Base-by-base conservation (phyloP, 140 eudicot genomes). In the Cichorium intybus region DNA sequence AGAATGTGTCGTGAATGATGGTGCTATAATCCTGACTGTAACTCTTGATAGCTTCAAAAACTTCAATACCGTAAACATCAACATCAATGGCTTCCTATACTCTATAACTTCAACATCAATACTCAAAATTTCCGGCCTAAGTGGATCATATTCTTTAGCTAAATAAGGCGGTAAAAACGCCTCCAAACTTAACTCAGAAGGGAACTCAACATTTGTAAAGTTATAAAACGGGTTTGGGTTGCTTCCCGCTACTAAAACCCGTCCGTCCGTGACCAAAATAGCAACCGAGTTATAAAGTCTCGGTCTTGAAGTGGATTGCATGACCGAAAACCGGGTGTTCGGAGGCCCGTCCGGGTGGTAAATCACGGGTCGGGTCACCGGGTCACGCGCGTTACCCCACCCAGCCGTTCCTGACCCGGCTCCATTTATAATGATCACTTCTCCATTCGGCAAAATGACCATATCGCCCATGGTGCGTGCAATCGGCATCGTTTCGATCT, bases 381-480 rank as follows among this genome's bases (percentile, higher is more conserved):
- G 94, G 21, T 75, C 77, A 24, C 83, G 72, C 0, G 86, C 95
- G 24, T 66, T 72, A 53, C 78, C 82, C 95, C 95, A 84, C 5
- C 97, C 97, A 1, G 95, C 95, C 5, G 82, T 68, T 2, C 95
- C 97, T 0, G 73, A 65, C 34, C 74, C 83, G 11, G 95, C 97
- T 14, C 97, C 97, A n/a, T 90, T 90, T 33, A 87, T 76, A 2
- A 90, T 78, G 7, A 90, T 37, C 23, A 90, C 75, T 6, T 87
- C 75, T 9, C 90, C 96, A 12, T 68, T 69, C 0, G 97, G 96
- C 20, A 90, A 82, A 17, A 90, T 59, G 24, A 90, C 27, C 97
- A 87, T 90, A 65, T 90, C 97, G 6, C 96, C 82, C 97, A 87
- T 90, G 23, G 85, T 90, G 5, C 97, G 79, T 14, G 81, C 87